phyloP scores from a whole-genome alignment of 1,139 yeast genomes.

The Nakaseomyces glabratus region DNA sequence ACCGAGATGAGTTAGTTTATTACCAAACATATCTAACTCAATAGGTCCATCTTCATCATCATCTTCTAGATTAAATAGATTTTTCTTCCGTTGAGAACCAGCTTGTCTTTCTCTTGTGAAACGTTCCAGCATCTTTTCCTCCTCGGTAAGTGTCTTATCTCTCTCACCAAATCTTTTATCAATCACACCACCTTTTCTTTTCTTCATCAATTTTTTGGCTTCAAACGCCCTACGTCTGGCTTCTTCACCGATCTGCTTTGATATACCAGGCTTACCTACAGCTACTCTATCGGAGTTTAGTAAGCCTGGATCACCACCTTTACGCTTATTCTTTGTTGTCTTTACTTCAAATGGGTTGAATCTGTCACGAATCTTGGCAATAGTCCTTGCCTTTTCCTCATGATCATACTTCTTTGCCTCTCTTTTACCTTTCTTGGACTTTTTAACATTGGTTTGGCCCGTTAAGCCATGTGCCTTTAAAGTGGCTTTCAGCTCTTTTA shows the following conservation, averaged over 20 bases:
- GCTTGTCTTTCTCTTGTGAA: constrained; percentile 79
- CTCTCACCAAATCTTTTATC: constrained; percentile 93
- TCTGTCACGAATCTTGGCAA: constrained; percentile 61
- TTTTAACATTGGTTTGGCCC: constrained; percentile 66
- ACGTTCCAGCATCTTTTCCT: constrained; percentile 92
- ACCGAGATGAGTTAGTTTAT: constrained; percentile 72
- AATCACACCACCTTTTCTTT: constrained; percentile 66
- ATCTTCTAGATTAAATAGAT: constrained; percentile 67
- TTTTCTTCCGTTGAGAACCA: constrained; percentile 38
- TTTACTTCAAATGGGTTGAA: constrained; percentile 87
- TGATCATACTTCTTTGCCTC: constrained; percentile 62
- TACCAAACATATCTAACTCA: constrained; percentile 38
- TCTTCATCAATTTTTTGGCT: constrained; percentile 48
- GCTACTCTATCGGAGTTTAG: constrained; percentile 46
- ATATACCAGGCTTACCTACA: constrained; percentile 61
- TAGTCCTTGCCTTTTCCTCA: constrained; percentile 49
- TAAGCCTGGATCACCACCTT: constrained; percentile 33
- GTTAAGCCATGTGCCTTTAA: constrained; percentile 70
- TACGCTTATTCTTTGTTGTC: constrained; percentile 61
- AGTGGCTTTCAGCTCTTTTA: constrained; percentile 71
- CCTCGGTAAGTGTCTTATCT: constrained; percentile 60
- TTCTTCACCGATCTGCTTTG: constrained; percentile 72
- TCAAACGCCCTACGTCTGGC: constrained; percentile 62
- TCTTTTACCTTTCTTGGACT: constrained; percentile 37
- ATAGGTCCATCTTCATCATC: constrained; percentile 41